Percentiles rank a stretch among this genome's conserved stretches.
These are phyloP conservation scores for Hypoxylon sp. DNA, from an alignment of 2,329 filamentous ascomycete genomes.

Conservation along the genomic window DNA sequence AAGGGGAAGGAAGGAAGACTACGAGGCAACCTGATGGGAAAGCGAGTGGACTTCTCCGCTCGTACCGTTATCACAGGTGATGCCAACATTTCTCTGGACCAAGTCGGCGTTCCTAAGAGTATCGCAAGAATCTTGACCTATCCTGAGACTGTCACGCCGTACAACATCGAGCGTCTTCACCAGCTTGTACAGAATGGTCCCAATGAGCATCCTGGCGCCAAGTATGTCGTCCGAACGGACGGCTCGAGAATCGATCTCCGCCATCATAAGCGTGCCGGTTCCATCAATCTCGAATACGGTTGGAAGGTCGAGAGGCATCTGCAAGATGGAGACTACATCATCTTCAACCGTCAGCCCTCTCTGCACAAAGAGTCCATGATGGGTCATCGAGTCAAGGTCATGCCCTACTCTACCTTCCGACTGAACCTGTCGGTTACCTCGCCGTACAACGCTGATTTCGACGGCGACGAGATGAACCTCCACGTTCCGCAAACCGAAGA, in stretches of 20 bases:
- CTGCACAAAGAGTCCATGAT: slow-evolving; percentile 99
- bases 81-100: slow-evolving; percentile 92
- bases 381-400: slow-evolving; percentile 96
- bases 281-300: slow-evolving; percentile 89
- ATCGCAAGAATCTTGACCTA: slow-evolving; percentile 95
- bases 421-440: slow-evolving; percentile 97
- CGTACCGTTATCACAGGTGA: slow-evolving; percentile 99
- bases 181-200: slow-evolving; percentile 91
- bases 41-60: slow-evolving; percentile 98
- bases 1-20: slow-evolving; percentile 99
- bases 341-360: slow-evolving; percentile 99
- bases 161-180: slow-evolving; percentile 94
- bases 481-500: slow-evolving; percentile 98
- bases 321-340: slow-evolving; percentile 94
- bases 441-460: slow-evolving; percentile 99
- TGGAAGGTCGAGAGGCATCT: slow-evolving; percentile 99
- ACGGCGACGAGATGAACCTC: slow-evolving; percentile 99
- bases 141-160: slow-evolving; percentile 95
- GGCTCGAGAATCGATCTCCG: slow-evolving; percentile 94
- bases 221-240: slow-evolving; percentile 93
- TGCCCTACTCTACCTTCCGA: slow-evolving; percentile 99
- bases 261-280: slow-evolving; percentile 86
- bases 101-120: slow-evolving; percentile 94
- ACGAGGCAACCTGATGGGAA: slow-evolving; percentile 98
- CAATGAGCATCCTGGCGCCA: slow-evolving; percentile 92